Percentiles rank a stretch among this genome's conserved stretches.
Evolutionary conservation across 164 flowering plant species (phyloP).

Genomic region (Magnolia officinalis): DNA sequence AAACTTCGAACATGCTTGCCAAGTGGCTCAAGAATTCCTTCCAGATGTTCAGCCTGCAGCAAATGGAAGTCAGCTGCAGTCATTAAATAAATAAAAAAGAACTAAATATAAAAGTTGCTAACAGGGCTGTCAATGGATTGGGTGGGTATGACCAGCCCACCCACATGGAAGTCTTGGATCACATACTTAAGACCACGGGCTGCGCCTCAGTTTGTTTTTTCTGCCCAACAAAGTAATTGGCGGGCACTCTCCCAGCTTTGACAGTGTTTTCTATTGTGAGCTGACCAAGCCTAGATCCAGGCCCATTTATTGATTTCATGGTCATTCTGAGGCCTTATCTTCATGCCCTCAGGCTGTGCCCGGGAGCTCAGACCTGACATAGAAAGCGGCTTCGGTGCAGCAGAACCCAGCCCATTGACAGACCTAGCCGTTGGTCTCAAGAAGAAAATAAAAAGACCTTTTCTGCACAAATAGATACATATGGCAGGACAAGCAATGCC

Average conservation of each 20-base stretch:
- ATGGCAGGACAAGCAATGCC: constrained; percentile 95
- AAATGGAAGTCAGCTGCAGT: constrained; percentile 6
- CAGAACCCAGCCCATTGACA: not conserved
- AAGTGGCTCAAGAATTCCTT: constrained; percentile 77
- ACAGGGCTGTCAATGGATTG: not conserved
- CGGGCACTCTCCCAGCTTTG: not conserved
- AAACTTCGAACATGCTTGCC: constrained; percentile 91
- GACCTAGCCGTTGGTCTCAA: not conserved
- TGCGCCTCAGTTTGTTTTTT: not conserved
- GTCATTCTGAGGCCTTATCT: not conserved
- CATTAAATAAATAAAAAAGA: not conserved
- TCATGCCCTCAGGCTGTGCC: not conserved
- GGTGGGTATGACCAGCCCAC: not conserved
- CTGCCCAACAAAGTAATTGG: not conserved
- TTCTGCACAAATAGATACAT: constrained; percentile 94
- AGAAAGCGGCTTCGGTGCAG: not conserved
- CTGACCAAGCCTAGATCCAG: not conserved
- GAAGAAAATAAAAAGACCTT: constrained; percentile 46
- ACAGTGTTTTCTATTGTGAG: not conserved
- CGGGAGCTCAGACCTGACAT: not conserved
- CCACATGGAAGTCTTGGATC: not conserved
- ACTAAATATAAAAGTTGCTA: not conserved
- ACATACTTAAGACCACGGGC: not conserved
- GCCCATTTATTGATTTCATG: not conserved
- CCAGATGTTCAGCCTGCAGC: constrained; percentile 86